Conservation (phyloP, 2,329 filamentous ascomycete genomes). For the Canariomyces notabilis region DNA sequence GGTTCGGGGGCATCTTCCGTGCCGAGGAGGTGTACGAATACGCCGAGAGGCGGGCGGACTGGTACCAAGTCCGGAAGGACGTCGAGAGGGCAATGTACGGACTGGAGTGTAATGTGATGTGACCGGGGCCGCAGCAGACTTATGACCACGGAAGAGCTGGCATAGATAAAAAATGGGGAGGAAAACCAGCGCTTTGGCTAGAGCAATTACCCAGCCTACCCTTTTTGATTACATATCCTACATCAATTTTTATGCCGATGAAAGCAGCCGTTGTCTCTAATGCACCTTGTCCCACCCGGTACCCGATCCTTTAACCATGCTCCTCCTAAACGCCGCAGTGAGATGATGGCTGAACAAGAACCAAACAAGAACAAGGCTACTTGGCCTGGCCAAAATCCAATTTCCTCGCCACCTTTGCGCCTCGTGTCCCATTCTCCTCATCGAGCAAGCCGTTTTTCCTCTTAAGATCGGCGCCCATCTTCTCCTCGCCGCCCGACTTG, state of each 20-base stretch:
- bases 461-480: conserved; percentile 78
- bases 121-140: conserved; percentile 23
- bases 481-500: conserved; percentile 64
- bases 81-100: conserved; percentile 98
- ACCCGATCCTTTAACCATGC: neutral
- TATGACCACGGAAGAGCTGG: neutral
- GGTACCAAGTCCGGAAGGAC: conserved; percentile 81
- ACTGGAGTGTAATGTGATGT: conserved; percentile 84
- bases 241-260: too few species aligned
- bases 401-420: conserved; percentile 74
- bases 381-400: conserved; percentile 64
- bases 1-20: conserved; percentile 87
- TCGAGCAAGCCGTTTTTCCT: conserved; percentile 68
- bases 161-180: neutral
- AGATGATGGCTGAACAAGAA: neutral
- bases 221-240: too few species aligned
- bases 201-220: too few species aligned
- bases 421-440: conserved; percentile 49
- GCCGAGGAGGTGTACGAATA: conserved; percentile 98
- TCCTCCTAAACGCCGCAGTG: neutral
- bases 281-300: too few species aligned
- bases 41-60: conserved; percentile 87
- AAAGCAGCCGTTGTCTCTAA: too few species aligned
- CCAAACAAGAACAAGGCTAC: conserved; percentile 14
- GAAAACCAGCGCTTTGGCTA: too few species aligned